Evolutionary conservation across 306 rosid species (phyloP), one percentile per base, ranked within the genome.

Genomic region (Senna siamea): DNA sequence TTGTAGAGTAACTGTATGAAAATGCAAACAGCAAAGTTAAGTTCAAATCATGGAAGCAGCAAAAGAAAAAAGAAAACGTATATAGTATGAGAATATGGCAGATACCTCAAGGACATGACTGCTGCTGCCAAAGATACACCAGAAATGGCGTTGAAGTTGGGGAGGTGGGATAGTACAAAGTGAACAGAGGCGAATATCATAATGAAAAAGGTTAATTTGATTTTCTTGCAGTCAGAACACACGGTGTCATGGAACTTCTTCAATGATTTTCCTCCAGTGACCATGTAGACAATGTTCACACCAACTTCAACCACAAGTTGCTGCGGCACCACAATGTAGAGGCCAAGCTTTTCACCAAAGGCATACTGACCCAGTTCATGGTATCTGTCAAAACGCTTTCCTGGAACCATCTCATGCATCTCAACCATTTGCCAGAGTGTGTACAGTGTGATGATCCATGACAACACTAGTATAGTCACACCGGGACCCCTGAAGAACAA

Each of bases 381-480:
- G 73, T 93, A 87, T 66, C 97, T 80, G 54, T 93, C 93, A 35
- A 90, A 93, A 38, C 97, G 77, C 66, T 78, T 90, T 37, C 97
- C 93, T 0, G 97, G 96, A 38, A 90, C 91, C 90, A 87, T 90
- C 67, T 93, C 98, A 57, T 90, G 98, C 96, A 92, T 92, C 81
- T 90, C 83, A 55, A 90, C 89, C 96, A 92, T 92, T 84, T 90
- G 93, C 93, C 95, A 93, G 0, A 90, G 55, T 8, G 93, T 93
- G 87, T 84, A 90, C 0, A 90, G 35, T 3, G 96, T 87, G 60
- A 93, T 75, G 20, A 88, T 81, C 95, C 96, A 87, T 62, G 98
- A 93, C 0, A 93, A 69, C 9, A 90, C 35, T 6, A 93, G 72
- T 28, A 85, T 20, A 12, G 80, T 78, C 13, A 87, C 79, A 17